Evolutionary conservation across 2,329 filamentous ascomycete genomes (phyloP).

Genomic region (Aotearoamyces nothofagi): DNA sequence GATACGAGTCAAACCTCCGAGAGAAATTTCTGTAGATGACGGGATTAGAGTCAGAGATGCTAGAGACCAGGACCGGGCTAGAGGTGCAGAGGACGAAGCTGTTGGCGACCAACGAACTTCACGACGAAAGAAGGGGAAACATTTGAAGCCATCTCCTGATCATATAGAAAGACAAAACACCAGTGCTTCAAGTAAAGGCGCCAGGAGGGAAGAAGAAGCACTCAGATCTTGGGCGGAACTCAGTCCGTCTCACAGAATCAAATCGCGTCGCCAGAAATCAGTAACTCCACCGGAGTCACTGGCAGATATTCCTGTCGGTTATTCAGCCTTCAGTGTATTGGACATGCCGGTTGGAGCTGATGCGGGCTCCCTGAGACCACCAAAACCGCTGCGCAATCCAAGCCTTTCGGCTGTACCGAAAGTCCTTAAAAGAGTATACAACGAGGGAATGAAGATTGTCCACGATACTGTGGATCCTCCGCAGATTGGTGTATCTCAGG

Average conservation of each 20-base stretch:
- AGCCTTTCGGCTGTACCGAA: conserved; percentile 47
- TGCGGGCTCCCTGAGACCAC: conserved; percentile 27
- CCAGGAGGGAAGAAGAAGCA: no score
- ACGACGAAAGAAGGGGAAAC: background rate
- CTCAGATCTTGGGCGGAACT: no score
- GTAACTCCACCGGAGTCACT: conserved; percentile 25
- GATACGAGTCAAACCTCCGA: conserved; percentile 15
- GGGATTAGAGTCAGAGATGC: conserved; percentile 24
- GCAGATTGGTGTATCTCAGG: conserved; percentile 36
- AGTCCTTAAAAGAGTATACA: conserved; percentile 48
- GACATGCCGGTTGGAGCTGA: conserved; percentile 36
- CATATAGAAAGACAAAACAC: background rate
- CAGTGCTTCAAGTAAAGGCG: no score
- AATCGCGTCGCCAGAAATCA: conserved; percentile 10
- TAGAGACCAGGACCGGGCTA: no score
- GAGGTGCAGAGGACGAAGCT: conserved; percentile 7
- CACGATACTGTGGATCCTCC: conserved; percentile 43
- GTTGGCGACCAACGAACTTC: background rate
- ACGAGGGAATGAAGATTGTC: conserved; percentile 49
- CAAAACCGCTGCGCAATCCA: conserved; percentile 31
- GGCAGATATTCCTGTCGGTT: conserved; percentile 47
- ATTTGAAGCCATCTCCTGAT: background rate
- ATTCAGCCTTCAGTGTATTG: conserved; percentile 51
- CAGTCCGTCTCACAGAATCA: conserved; percentile 5
- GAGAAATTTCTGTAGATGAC: conserved; percentile 19